Evolutionary conservation across 441 rosid genomes (phyloP).

Genomic region (Francoa sonchifolia): DNA sequence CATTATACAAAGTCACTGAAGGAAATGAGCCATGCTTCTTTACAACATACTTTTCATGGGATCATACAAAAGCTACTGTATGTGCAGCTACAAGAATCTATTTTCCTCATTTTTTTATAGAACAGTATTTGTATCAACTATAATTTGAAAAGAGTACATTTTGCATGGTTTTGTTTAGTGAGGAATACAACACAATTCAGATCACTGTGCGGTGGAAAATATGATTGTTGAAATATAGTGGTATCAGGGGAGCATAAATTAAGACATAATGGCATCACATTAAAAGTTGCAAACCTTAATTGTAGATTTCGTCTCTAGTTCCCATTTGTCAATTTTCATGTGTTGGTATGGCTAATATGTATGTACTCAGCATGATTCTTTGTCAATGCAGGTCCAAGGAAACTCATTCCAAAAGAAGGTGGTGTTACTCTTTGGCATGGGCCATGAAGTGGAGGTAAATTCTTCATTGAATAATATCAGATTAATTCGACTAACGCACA

Average conservation of each 20-base stretch:
- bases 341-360: no score
- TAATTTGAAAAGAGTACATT: no score
- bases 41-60: conserved; percentile 88
- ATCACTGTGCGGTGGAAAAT: no score
- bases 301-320: not conserved
- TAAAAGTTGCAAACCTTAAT: not conserved
- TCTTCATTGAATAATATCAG: conserved; percentile 1
- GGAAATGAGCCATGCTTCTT: conserved; percentile 96
- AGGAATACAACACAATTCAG: no score
- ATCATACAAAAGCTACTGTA: conserved; percentile 65
- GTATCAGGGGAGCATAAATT: not conserved
- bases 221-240: not conserved
- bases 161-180: no score
- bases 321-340: no score
- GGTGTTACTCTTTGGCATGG: conserved; percentile 67
- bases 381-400: conserved; percentile 67
- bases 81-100: conserved; percentile 15
- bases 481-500: conserved; percentile 2
- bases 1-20: conserved; percentile 79
- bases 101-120: no score
- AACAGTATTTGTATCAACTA: no score
- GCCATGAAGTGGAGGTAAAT: conserved; percentile 69
- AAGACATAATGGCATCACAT: not conserved
- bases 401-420: conserved; percentile 96
- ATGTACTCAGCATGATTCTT: no score